Base-by-base conservation (phyloP, 495 filamentous ascomycete species). In the Xylaria acuta region DNA sequence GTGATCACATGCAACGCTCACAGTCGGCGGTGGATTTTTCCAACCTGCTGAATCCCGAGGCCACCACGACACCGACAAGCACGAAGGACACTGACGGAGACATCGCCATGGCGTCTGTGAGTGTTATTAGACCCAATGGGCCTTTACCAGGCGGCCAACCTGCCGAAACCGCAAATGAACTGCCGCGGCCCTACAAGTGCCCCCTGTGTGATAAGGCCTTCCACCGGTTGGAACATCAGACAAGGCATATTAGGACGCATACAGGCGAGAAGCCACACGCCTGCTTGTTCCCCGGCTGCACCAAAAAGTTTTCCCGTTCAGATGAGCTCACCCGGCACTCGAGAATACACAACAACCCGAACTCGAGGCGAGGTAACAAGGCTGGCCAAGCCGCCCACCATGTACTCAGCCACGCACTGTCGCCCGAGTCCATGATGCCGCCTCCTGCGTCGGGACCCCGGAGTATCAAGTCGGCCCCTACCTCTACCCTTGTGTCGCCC, bases 121-220 rank as follows among this genome's bases (percentile, higher is more conserved):
- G 90, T 58, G 87, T 91, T 75, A 86, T 93, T 67, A 84, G 92
- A 75, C 91, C 92, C 58, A 92, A 93, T 80, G 91, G 90, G 73
- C 85, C 90, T 53, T 85, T 90, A 41, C 88, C 90, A 18, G 85
- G 84, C 64, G 77, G 86, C 75, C 76, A 91, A 74, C 83, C 89
- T 69, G 79, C 85, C 22, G 87, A 86, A 51, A 74, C 75, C 53
- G 69, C 80, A 66, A 84, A 81, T 77, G 96, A 98, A 82, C 88
- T 98, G 5, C 97, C 96, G 49, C 91, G 97, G 47, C 96, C 96
- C 0, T 99, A 99, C 88, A 98, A 98, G 83, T 99, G 96, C 80
- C 95, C 96, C 53, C 86, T 99, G 62, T 99, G 96, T 87, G 97
- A 98, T 77, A 97, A 98, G 86, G 96, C 96, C 41, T 99, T 99